Evolutionary conservation across 2,329 filamentous ascomycete species (phyloP), one percentile per base, ranked within the genome.

Genomic region (Tothia fuscella): DNA sequence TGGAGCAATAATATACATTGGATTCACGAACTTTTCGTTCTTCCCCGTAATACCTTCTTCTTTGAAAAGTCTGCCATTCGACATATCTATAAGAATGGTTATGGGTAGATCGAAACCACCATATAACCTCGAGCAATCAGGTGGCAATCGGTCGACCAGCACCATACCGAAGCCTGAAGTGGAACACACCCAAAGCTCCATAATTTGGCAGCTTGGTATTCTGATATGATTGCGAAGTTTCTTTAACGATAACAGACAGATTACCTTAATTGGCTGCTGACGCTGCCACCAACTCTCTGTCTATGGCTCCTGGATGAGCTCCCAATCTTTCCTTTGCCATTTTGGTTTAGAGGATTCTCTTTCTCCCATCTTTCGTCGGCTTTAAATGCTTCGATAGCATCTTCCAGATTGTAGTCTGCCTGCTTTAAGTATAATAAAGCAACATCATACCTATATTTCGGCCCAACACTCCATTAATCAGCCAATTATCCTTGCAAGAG

Each of bases 301-400:
- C 58, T 48, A 50, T 54, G 53, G 43, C 53, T 49, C 12, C 54
- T 51, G 28, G 51, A 44, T n/a, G 37, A 47, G 31, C 51, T 50
- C 6, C 45, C 40, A 13, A 48, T 49, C 38, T 59, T 57, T 33
- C 61, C 61, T 48, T 67, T 68, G 45, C 59, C 58, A 30, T 60
- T 61, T 5, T 58, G 60, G 51, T 70, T 60, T 35, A 78, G 54
- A 0, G 80, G 79, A 52, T 89, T 73, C 10, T 73, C 70, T 50
- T 67, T 71, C 61, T 86, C 84, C 84, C 83, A 89, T 41, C 66
- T 67, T 56, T 87, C 82, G 48, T 91, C 84, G 3, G 75, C 80
- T 48, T 73, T 67, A 56, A 75, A 87, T 3, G 71, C 67, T 28
- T 72, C 67, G 5, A 82, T 70, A 0, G 83, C 82, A 21, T 61